Percentiles rank a stretch among this genome's conserved stretches.
phyloP scores from a whole-genome alignment of 2,329 filamentous ascomycete genomes.

The Aspergillus sergii region DNA sequence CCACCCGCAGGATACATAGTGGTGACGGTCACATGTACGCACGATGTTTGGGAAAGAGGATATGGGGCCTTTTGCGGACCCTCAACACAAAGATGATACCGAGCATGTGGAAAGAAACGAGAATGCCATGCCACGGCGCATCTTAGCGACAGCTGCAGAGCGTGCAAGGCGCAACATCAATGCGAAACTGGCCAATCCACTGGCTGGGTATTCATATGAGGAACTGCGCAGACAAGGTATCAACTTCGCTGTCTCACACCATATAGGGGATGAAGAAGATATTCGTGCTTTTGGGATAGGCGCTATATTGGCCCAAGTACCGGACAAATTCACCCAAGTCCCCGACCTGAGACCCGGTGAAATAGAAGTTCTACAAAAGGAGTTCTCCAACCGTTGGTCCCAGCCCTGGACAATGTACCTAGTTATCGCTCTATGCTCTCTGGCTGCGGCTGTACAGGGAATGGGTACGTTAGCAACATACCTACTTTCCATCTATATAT shows the following conservation, averaged over 20 bases:
- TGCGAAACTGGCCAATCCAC: constrained; percentile 58
- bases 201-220: constrained; percentile 51
- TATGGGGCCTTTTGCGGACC: constrained; percentile 8
- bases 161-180: constrained; percentile 45
- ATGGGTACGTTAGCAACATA: constrained; percentile 27
- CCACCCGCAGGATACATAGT: not conserved
- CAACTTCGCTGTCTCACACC: constrained; percentile 59
- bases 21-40: not conserved
- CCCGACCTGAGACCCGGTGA: constrained; percentile 62
- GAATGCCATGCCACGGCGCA: constrained; percentile 26
- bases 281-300: constrained; percentile 62
- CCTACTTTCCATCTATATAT: not conserved
- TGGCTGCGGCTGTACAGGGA: constrained; percentile 70
- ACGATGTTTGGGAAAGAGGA: constrained; percentile 15
- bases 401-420: constrained; percentile 68
- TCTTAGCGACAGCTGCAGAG: constrained; percentile 39
- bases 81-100: constrained; percentile 9
- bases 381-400: constrained; percentile 68
- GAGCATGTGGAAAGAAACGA: constrained; percentile 20
- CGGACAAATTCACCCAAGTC: constrained; percentile 54
- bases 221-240: constrained; percentile 60
- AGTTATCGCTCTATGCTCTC: constrained; percentile 67
- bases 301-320: constrained; percentile 60
- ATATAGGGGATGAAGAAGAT: constrained; percentile 58
- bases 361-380: constrained; percentile 58